A percentile compares a stretch with the other conserved stretches of the same genome.
Evolutionary conservation across 345 rosid species (phyloP).

Genomic region (Sonneratia caseolaris): DNA sequence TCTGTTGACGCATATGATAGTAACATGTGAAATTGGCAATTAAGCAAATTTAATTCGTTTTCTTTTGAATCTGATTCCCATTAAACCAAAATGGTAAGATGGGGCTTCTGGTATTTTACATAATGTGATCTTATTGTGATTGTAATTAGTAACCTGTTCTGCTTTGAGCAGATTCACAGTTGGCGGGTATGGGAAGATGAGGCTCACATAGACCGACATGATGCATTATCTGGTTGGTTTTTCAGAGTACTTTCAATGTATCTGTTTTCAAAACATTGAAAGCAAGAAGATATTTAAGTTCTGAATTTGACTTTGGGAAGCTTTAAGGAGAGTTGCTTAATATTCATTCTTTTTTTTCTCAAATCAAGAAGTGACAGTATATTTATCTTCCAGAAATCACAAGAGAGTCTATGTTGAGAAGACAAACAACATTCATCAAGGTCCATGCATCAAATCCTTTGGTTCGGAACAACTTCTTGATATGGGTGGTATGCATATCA

Average conservation of each 20-base stretch:
- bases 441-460: constrained; percentile 50
- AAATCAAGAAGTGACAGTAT: constrained; percentile 7
- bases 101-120: constrained; percentile 24
- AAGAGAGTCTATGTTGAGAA: constrained; percentile 38
- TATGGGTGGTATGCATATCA: constrained; percentile 66
- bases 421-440: constrained; percentile 77
- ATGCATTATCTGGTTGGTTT: constrained; percentile 51
- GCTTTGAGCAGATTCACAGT: constrained; percentile 60
- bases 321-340: neutral
- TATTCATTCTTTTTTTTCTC: neutral
- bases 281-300: neutral
- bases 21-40: neutral
- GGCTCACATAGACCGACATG: constrained; percentile 57
- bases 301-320: neutral
- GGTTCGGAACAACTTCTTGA: constrained; percentile 43
- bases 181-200: constrained; percentile 93
- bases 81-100: constrained; percentile 88
- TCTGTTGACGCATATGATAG: neutral
- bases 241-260: neutral
- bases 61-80: constrained; percentile 39
- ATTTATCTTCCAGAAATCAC: constrained; percentile 38
- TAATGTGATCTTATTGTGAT: neutral
- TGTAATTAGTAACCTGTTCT: constrained; percentile 3
- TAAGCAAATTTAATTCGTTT: neutral
- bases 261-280: neutral